A percentile compares a stretch with the other conserved stretches of the same genome.
Evolutionary conservation across 768 basidiomycete species (phyloP).

Genomic region (Trametes cinnabarina): DNA sequence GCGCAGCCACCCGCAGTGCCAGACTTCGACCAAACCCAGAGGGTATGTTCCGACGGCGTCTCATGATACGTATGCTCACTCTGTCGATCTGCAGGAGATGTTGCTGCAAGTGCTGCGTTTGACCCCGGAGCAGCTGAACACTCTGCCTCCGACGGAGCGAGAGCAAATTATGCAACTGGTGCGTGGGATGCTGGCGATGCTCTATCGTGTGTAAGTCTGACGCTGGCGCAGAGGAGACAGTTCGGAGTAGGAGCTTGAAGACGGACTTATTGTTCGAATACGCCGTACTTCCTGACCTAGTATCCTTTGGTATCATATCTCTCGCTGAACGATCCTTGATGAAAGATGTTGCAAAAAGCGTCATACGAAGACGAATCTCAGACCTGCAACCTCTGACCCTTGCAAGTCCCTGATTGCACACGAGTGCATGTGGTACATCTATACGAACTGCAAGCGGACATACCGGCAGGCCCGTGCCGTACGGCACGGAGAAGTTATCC

Average conservation of each 20-base stretch:
- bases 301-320: too few relatives aligned
- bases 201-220: neutral
- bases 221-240: slow-evolving; percentile 7
- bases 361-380: too few relatives aligned
- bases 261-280: neutral
- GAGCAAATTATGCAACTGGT: slow-evolving; percentile 81
- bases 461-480: too few relatives aligned
- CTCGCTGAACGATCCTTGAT: too few relatives aligned
- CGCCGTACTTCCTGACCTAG: too few relatives aligned
- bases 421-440: too few relatives aligned
- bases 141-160: slow-evolving; percentile 74
- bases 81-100: slow-evolving; percentile 55
- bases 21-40: slow-evolving; percentile 49
- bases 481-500: neutral
- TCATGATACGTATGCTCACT: neutral
- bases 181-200: slow-evolving; percentile 13
- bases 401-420: too few relatives aligned
- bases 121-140: slow-evolving; percentile 79
- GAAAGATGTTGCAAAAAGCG: too few relatives aligned
- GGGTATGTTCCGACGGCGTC: slow-evolving; percentile 37
- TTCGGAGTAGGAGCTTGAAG: slow-evolving; percentile 3
- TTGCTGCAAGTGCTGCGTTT: slow-evolving; percentile 82
- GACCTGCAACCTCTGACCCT: too few relatives aligned
- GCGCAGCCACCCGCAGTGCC: slow-evolving; percentile 27
- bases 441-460: too few relatives aligned